Conservation (phyloP, 2,329 filamentous ascomycete genomes). For the Diplodia scrobiculata region DNA sequence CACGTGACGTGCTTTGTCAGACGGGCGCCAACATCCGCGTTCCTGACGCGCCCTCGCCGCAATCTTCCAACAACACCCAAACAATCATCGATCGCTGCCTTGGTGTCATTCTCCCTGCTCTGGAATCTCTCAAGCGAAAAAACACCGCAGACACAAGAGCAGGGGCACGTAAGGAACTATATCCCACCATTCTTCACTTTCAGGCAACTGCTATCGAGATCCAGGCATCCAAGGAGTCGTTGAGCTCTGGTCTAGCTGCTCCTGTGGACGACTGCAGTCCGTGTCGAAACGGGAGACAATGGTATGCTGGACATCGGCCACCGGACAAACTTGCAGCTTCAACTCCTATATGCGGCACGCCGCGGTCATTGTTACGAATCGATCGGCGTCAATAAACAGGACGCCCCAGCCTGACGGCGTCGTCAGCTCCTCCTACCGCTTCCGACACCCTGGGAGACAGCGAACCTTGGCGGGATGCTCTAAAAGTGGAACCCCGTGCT, state of each 20-base stretch:
- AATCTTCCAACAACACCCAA: background rate
- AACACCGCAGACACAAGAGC: background rate
- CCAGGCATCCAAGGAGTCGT: background rate
- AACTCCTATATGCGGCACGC: background rate
- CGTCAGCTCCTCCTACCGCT: background rate
- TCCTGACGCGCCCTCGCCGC: slow-evolving; percentile 2
- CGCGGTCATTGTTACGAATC: background rate
- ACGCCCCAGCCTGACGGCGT: background rate
- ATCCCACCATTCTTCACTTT: background rate
- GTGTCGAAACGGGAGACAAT: background rate
- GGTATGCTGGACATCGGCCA: background rate
- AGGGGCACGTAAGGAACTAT: background rate
- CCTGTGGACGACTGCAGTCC: background rate
- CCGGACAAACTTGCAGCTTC: background rate
- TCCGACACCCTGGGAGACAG: background rate
- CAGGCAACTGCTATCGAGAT: background rate
- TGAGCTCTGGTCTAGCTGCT: background rate
- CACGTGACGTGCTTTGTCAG: slow-evolving; percentile 19
- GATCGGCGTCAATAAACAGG: background rate
- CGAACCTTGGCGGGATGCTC: background rate
- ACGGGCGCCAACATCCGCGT: slow-evolving; percentile 1
- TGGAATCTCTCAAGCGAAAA: background rate
- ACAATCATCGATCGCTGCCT: background rate
- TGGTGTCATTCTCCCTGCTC: background rate
- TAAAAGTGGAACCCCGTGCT: background rate